Conservation (phyloP, 1,284 basidiomycete species). For the Cystobasidium pallidum region DNA sequence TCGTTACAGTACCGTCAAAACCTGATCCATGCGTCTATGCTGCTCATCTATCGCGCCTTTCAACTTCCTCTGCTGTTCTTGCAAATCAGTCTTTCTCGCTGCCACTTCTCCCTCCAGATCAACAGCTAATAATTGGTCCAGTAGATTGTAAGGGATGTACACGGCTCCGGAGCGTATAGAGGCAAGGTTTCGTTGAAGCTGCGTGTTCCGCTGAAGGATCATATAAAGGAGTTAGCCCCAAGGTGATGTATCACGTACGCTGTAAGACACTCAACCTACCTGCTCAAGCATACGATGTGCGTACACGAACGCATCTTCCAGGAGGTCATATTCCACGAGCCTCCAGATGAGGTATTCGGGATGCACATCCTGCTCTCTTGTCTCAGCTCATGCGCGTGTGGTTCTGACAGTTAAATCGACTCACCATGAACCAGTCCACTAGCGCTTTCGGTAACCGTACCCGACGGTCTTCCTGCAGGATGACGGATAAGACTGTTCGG, state of each 20-base stretch:
- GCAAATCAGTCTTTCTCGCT: slow-evolving; percentile 44
- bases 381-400: slow-evolving; percentile 52
- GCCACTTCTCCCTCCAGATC: slow-evolving; percentile 59
- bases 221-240: background rate
- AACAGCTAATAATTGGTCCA: slow-evolving; percentile 80
- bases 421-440: slow-evolving; percentile 69
- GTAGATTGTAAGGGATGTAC: slow-evolving; percentile 80
- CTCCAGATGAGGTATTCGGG: slow-evolving; percentile 76
- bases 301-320: slow-evolving; percentile 76
- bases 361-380: slow-evolving; percentile 64
- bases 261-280: slow-evolving; percentile 59
- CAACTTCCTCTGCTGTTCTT: slow-evolving; percentile 59
- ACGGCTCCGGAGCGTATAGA: slow-evolving; percentile 61
- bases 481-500: slow-evolving; percentile 73
- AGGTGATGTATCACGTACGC: too few species aligned
- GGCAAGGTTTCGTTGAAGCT: slow-evolving; percentile 26
- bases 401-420: slow-evolving; percentile 49
- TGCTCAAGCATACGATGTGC: slow-evolving; percentile 70
- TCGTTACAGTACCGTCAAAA: slow-evolving; percentile 14
- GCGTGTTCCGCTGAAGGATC: slow-evolving; percentile 1
- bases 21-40: slow-evolving; percentile 19
- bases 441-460: slow-evolving; percentile 79
- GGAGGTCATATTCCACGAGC: slow-evolving; percentile 73
- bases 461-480: slow-evolving; percentile 69
- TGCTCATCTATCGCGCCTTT: slow-evolving; percentile 46